Percentiles rank a stretch among this genome's conserved stretches.
Conservation (phyloP, 2,329 filamentous ascomycete species). For the Colletotrichum filicis region DNA sequence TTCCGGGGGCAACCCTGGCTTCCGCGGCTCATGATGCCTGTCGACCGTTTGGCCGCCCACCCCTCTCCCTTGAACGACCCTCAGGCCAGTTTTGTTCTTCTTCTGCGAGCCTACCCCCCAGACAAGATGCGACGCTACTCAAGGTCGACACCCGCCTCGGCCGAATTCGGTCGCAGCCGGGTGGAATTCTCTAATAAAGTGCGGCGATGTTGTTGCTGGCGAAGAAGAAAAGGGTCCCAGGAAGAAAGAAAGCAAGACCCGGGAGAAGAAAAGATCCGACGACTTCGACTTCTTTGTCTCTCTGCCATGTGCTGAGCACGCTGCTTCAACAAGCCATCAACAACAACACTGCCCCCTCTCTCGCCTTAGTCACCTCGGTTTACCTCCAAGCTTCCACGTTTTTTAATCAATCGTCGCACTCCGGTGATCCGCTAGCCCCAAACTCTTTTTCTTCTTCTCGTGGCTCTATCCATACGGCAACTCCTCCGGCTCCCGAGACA, state of each 20-base stretch:
- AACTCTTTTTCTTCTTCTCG: neutral
- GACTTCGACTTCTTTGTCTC: neutral
- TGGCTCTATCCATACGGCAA: neutral
- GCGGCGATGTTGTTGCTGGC: neutral
- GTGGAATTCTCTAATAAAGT: neutral
- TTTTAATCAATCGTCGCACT: neutral
- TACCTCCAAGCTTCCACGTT: neutral
- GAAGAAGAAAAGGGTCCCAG: constrained; percentile 22
- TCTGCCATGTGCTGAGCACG: constrained; percentile 21
- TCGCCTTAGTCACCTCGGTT: neutral
- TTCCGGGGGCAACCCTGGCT: constrained; percentile 11
- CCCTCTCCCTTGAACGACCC: neutral
- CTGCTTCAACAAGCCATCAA: neutral
- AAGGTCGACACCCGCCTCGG: neutral
- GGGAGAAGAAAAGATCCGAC: neutral
- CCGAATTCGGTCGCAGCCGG: constrained; percentile 15
- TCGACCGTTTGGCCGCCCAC: neutral
- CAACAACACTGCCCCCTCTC: neutral
- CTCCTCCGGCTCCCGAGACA: neutral
- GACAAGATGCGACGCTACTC: constrained; percentile 9
- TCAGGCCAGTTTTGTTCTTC: neutral
- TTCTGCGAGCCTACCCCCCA: constrained; percentile 1
- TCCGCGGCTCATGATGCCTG: constrained; percentile 13
- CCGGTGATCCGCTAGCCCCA: neutral
- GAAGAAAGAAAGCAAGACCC: neutral